These are phyloP conservation scores for Gracilaria caudata DNA, from an alignment of 23 red algal species.

Conservation along the genomic window DNA sequence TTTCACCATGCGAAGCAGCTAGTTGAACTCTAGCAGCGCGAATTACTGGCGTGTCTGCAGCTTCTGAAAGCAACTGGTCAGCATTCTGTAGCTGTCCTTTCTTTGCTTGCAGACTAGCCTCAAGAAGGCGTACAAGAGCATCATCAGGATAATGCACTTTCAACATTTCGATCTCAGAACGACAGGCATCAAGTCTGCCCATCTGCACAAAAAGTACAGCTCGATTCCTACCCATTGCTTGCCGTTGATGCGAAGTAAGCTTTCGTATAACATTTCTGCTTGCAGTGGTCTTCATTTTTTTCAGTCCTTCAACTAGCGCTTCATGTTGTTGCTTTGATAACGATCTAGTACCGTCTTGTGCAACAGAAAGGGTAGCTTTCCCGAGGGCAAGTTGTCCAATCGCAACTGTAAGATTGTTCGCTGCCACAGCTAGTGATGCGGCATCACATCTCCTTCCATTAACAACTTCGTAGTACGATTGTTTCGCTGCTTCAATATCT, in stretches of 20 bases:
- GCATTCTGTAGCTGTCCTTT: slow-evolving; percentile 35
- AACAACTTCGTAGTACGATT: slow-evolving; percentile 29
- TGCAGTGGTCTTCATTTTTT: slow-evolving; percentile 61
- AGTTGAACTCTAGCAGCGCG: slow-evolving; percentile 64
- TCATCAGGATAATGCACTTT: slow-evolving; percentile 55
- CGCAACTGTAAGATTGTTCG: slow-evolving; percentile 58
- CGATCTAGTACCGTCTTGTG: not conserved
- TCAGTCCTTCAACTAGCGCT: slow-evolving; percentile 64
- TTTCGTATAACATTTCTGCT: slow-evolving; percentile 58
- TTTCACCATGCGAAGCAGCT: slow-evolving; percentile 32
- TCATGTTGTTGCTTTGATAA: slow-evolving; percentile 52
- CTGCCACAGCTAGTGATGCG: slow-evolving; percentile 64
- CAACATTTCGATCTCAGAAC: slow-evolving; percentile 51
- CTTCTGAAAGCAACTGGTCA: slow-evolving; percentile 45
- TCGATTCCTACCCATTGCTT: slow-evolving; percentile 61
- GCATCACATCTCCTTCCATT: slow-evolving; percentile 51
- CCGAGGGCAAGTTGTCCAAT: slow-evolving; percentile 60
- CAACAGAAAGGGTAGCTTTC: slow-evolving; percentile 14
- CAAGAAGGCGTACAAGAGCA: slow-evolving; percentile 44
- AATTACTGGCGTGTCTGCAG: slow-evolving; percentile 31
- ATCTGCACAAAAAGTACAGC: slow-evolving; percentile 68
- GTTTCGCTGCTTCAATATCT: slow-evolving; percentile 40
- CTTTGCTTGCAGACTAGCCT: slow-evolving; percentile 53
- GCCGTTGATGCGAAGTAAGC: slow-evolving; percentile 46
- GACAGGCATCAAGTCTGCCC: slow-evolving; percentile 65